Conservation (phyloP, 106 monocot genomes). For the Acanthochlamys bracteata region DNA sequence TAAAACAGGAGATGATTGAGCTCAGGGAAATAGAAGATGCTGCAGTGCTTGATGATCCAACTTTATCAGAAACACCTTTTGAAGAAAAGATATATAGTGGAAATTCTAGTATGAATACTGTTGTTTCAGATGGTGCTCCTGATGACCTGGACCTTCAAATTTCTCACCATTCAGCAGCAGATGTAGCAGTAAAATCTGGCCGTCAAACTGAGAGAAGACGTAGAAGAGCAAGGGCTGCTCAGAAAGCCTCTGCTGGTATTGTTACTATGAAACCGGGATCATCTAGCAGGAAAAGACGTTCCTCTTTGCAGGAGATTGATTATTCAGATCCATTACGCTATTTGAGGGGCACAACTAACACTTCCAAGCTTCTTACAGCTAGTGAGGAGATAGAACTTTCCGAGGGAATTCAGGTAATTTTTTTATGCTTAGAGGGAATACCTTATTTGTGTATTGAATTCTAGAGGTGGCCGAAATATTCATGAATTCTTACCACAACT, state of each 20-base stretch:
- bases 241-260: conserved; percentile 24
- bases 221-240: conserved; percentile 55
- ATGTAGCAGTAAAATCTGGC: conserved; percentile 54
- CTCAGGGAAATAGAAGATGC: conserved; percentile 26
- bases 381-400: conserved; percentile 74
- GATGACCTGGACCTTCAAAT: conserved; percentile 17
- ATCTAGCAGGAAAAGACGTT: conserved; percentile 49
- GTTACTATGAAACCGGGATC: conserved; percentile 35
- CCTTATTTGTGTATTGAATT: not conserved
- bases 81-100: conserved; percentile 6
- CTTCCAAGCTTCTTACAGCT: conserved; percentile 68
- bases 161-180: conserved; percentile 8
- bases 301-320: conserved; percentile 45
- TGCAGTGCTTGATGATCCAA: not conserved
- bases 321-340: conserved; percentile 72
- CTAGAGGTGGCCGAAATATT: not conserved
- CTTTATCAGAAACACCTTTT: conserved; percentile 5
- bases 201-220: conserved; percentile 70
- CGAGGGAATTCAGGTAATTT: conserved; percentile 73
- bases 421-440: not conserved
- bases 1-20: conserved; percentile 27
- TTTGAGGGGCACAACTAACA: conserved; percentile 48
- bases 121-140: conserved; percentile 3
- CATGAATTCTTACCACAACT: no score
- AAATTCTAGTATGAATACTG: conserved; percentile 6